These are phyloP conservation scores for Pogostemon cablin DNA, from an alignment of 257 asterid species.

Conservation along the genomic window DNA sequence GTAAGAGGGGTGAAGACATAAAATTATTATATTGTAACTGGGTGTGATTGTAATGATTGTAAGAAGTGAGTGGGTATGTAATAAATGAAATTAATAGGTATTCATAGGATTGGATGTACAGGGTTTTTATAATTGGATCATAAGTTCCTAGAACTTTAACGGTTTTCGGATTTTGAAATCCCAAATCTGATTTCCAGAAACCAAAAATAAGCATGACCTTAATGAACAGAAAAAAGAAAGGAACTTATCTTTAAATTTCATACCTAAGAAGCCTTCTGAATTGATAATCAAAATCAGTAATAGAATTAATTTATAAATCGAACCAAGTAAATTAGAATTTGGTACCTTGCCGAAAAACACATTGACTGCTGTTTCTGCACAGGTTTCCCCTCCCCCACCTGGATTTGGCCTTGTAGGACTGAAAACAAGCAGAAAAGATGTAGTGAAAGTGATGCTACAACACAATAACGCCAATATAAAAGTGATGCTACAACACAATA, in stretches of 20 bases:
- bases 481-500: conserved; percentile 6
- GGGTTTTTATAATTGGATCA: too few species aligned
- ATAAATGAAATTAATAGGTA: too few species aligned
- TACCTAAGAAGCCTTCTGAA: conserved; percentile 15
- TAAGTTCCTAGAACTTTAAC: too few species aligned
- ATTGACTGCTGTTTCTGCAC: conserved; percentile 91
- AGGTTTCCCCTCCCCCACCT: conserved; percentile 97
- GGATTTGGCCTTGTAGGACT: conserved; percentile 98
- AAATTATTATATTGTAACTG: too few species aligned
- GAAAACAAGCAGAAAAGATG: conserved; percentile 37
- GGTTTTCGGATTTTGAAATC: too few species aligned
- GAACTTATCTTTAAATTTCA: conserved; percentile 2
- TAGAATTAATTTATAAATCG: conserved; percentile 15
- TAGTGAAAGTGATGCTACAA: conserved; percentile 18
- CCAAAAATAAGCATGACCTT: background rate
- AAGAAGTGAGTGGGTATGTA: too few species aligned
- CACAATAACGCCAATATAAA: conserved; percentile 15
- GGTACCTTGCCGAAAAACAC: conserved; percentile 92
- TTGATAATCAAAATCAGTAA: background rate
- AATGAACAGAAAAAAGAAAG: background rate
- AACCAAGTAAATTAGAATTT: conserved; percentile 32
- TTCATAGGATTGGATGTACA: too few species aligned
- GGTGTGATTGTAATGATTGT: too few species aligned
- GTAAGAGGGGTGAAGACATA: too few species aligned
- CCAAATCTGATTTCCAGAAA: too few species aligned